These are phyloP conservation scores for Picea abies DNA, from an alignment of 83 land plant genomes.

Conservation along the genomic window DNA sequence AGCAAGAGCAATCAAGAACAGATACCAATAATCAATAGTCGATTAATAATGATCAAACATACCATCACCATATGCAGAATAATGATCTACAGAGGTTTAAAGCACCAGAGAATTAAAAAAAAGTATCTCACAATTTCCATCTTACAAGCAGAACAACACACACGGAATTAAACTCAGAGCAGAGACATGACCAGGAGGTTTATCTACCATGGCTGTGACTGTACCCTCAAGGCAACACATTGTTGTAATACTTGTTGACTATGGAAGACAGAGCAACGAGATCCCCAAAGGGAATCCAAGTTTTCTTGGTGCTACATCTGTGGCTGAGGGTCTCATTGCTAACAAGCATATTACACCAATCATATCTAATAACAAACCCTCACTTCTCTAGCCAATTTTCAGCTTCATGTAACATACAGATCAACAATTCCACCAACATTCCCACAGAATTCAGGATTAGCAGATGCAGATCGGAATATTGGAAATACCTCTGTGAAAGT, in stretches of 20 bases:
- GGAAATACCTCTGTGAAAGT: conserved; percentile 17
- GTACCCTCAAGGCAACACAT: conserved; percentile 44
- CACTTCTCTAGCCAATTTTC: conserved; percentile 22
- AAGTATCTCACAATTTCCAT: no score
- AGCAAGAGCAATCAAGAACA: no score
- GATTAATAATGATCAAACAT: no score
- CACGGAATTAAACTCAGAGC: no score
- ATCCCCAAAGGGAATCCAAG: conserved; percentile 59
- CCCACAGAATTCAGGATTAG: conserved; percentile 26
- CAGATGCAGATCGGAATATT: conserved; percentile 22
- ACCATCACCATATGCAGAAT: no score
- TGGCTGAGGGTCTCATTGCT: conserved; percentile 35
- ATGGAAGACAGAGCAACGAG: conserved; percentile 66
- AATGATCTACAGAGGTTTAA: no score
- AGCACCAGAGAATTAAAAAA: no score
- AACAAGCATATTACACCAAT: conserved; percentile 30
- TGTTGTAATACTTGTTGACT: conserved; percentile 66
- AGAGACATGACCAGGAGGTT: no score
- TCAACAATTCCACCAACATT: conserved; percentile 22
- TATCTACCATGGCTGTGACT: no score
- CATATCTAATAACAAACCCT: conserved; percentile 21
- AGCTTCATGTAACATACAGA: conserved; percentile 31
- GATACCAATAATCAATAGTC: no score
- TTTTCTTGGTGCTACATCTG: conserved; percentile 27
- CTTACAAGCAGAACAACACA: no score